Percentiles rank a stretch among this genome's conserved stretches.
Conservation (phyloP, 2,329 filamentous ascomycete species). For the Xylariaceae sp. region DNA sequence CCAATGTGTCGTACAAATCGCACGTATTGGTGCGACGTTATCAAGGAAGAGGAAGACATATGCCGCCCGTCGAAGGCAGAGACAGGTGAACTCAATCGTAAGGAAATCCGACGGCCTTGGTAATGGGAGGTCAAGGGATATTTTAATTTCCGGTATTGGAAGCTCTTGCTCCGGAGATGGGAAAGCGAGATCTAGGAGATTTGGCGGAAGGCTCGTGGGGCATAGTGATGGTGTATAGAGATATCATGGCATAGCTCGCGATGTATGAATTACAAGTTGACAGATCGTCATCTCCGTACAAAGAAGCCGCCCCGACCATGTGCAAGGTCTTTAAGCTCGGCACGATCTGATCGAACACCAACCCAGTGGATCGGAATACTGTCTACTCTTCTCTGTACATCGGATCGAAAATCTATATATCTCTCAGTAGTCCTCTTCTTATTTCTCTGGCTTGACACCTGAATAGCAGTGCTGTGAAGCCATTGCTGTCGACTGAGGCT, state of each 20-base stretch:
- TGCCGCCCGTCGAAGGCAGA: not conserved
- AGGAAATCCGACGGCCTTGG: too few relatives aligned
- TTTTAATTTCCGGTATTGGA: too few relatives aligned
- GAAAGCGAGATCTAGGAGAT: too few relatives aligned
- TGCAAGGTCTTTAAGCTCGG: conserved; percentile 44
- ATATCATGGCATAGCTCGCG: too few relatives aligned
- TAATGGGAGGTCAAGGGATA: too few relatives aligned
- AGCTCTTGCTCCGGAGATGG: too few relatives aligned
- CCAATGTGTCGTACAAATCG: not conserved
- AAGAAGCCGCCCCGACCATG: conserved; percentile 49
- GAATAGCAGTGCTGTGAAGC: conserved; percentile 38
- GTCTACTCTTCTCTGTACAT: conserved; percentile 53
- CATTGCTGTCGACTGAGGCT: conserved; percentile 46
- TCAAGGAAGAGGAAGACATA: not conserved
- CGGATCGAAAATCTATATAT: conserved; percentile 45
- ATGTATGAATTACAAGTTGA: too few relatives aligned
- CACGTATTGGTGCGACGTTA: not conserved
- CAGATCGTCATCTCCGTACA: conserved; percentile 35
- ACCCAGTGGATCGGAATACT: conserved; percentile 55
- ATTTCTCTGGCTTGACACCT: conserved; percentile 37
- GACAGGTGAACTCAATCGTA: too few relatives aligned
- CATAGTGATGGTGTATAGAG: too few relatives aligned
- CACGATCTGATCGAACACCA: conserved; percentile 52
- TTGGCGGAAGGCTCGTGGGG: too few relatives aligned
- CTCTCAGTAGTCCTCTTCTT: conserved; percentile 41